Evolutionary conservation across 306 rosid genomes (phyloP).

Genomic region (Neltuma alba): DNA sequence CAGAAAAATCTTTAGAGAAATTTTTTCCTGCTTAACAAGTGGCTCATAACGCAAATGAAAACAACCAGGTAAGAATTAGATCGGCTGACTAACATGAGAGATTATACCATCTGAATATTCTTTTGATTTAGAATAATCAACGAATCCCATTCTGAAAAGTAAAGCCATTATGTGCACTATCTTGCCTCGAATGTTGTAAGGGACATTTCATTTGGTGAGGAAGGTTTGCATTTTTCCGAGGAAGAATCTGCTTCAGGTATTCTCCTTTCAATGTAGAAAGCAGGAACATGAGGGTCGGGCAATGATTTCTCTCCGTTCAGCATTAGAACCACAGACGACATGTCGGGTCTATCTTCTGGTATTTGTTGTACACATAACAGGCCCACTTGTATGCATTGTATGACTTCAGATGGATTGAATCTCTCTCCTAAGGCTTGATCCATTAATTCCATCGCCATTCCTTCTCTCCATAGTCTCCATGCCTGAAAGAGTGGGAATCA

Average conservation of each 20-base stretch:
- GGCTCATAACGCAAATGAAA: too few species aligned
- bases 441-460: constrained; percentile 1
- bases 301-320: constrained; percentile 22
- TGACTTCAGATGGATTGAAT: constrained; percentile 12
- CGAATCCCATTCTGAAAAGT: background rate
- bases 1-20: too few species aligned
- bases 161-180: background rate
- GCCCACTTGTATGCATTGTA: constrained; percentile 25
- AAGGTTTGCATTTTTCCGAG: background rate
- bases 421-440: background rate
- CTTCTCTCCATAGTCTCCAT: constrained; percentile 33
- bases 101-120: background rate
- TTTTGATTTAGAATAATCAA: background rate
- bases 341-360: constrained; percentile 27
- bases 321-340: constrained; percentile 20
- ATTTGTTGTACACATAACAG: constrained; percentile 16
- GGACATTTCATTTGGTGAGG: constrained; percentile 16
- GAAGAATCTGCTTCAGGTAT: background rate
- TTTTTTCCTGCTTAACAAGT: too few species aligned
- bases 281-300: constrained; percentile 20
- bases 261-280: background rate
- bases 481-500: background rate
- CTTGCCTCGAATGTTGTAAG: constrained; percentile 12
- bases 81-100: too few species aligned
- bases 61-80: too few species aligned